Conservation (phyloP, 169 alveolate species). For the Toxoplasma gondii region DNA sequence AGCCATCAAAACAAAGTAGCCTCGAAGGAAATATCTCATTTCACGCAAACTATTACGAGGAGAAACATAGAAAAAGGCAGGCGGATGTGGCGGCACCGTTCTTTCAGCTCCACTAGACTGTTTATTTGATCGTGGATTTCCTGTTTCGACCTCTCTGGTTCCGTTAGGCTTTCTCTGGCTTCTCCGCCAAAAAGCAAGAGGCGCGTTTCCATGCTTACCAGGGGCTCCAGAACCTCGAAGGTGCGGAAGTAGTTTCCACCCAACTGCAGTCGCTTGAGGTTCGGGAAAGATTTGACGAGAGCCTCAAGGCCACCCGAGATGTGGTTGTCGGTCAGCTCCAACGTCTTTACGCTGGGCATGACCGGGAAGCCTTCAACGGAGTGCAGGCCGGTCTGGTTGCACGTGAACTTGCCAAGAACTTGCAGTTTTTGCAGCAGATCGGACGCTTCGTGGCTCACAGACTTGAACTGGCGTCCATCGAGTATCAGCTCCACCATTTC, state of each 20-base stretch:
- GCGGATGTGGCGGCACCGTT: too few species aligned
- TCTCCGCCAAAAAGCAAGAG: too few species aligned
- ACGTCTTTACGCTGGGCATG: constrained; percentile 82
- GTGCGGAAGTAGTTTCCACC: constrained; percentile 89
- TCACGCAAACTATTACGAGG: too few species aligned
- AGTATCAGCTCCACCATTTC: constrained; percentile 82
- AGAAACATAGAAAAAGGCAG: too few species aligned
- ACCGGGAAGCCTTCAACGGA: constrained; percentile 82
- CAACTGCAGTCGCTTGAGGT: constrained; percentile 84
- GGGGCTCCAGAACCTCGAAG: constrained; percentile 79
- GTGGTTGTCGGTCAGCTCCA: constrained; percentile 89
- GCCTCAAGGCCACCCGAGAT: constrained; percentile 78
- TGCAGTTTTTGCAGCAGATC: constrained; percentile 81
- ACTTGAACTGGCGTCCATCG: constrained; percentile 84
- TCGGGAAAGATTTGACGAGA: constrained; percentile 81
- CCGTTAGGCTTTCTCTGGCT: too few species aligned
- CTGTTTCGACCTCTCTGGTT: too few species aligned
- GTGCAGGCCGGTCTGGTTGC: constrained; percentile 89
- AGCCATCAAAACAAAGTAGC: too few species aligned
- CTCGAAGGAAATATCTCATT: too few species aligned
- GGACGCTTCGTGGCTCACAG: constrained; percentile 79
- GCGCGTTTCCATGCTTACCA: constrained; percentile 53
- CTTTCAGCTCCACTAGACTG: too few species aligned
- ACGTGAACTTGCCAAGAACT: constrained; percentile 81
- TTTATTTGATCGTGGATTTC: too few species aligned